Evolutionary conservation across 2,329 filamentous ascomycete genomes (phyloP).

Genomic region (Aspergillus sergii): DNA sequence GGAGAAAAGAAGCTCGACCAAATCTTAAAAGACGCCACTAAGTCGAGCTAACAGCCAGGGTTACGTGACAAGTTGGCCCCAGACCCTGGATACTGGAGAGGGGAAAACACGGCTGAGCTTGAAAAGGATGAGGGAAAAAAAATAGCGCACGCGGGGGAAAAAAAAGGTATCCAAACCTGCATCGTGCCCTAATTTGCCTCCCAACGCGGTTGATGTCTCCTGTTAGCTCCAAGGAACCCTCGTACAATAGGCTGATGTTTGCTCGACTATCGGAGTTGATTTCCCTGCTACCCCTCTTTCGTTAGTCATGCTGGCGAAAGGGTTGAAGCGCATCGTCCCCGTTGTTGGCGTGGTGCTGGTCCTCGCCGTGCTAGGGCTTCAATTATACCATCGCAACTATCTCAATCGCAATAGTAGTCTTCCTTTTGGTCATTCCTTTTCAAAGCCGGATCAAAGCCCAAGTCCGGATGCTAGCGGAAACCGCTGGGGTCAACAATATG

Average conservation of each 20-base stretch:
- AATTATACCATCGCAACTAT: background rate
- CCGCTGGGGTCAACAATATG: background rate
- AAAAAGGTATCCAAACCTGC: background rate
- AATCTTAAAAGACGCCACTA: background rate
- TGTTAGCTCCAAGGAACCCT: background rate
- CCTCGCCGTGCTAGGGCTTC: background rate
- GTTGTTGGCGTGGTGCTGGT: background rate
- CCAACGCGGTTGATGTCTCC: background rate
- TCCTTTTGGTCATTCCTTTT: background rate
- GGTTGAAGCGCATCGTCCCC: background rate
- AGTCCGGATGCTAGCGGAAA: background rate
- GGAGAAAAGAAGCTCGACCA: background rate
- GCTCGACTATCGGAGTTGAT: background rate
- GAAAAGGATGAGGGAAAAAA: background rate
- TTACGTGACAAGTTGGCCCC: background rate
- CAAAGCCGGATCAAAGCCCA: background rate
- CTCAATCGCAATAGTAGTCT: background rate
- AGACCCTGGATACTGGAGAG: background rate
- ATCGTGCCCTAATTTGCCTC: background rate
- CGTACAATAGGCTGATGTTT: background rate
- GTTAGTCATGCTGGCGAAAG: slow-evolving; percentile 1
- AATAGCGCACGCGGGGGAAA: background rate
- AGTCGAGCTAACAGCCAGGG: background rate
- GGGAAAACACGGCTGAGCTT: too few species aligned
- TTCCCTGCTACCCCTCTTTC: slow-evolving; percentile 1